Evolutionary conservation across 345 rosid genomes (phyloP), one percentile per base, ranked within the genome.

Genomic region (Camelina sativa): DNA sequence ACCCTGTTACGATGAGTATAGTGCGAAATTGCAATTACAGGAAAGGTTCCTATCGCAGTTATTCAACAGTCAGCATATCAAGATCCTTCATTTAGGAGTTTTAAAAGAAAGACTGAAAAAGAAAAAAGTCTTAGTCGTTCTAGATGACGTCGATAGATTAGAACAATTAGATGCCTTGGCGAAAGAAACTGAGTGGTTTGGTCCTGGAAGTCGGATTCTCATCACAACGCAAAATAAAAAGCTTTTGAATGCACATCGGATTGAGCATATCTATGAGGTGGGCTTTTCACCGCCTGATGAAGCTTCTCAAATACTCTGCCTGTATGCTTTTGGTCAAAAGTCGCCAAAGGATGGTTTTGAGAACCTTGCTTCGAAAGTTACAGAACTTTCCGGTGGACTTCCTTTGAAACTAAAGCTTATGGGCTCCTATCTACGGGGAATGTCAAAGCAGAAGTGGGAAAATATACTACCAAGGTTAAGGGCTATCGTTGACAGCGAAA

Each of bases 151-250:
- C 23, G 70, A 16, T 12, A 2, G 25, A 0, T 8, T 10, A 32
- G 16, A 1, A 7, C 55, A 46, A 46, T 6, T 65, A 65, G 20
- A 44, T 10, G 37, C 30, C 2, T 8, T 65, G 25, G 43, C 56
- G 1, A 65, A n/a, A 1, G 3, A 50, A 13, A 0, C 30, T 7
- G 0, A 0, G 22, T 9, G 57, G 15, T 48, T 30, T 30, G 70
- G 70, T 50, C 37, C 11, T n/a, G 70, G 70, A 48, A 65, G 70
- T 65, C 37, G 57, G 20, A 50, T 65, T 11, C 48, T 48, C 20
- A 44, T 65, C 23, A 48, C 44, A 8, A 65, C 70, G 0, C 8
- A 25, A 50, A 8, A 65, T 11, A 0, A 2, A 10, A 25, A 0
- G 2, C 44, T 65, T 25, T 8, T 62, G 2, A 22, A 15, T 7